Evolutionary conservation across 345 rosid species (phyloP), one percentile per base, ranked within the genome.

Genomic region (Iberis pinnata): DNA sequence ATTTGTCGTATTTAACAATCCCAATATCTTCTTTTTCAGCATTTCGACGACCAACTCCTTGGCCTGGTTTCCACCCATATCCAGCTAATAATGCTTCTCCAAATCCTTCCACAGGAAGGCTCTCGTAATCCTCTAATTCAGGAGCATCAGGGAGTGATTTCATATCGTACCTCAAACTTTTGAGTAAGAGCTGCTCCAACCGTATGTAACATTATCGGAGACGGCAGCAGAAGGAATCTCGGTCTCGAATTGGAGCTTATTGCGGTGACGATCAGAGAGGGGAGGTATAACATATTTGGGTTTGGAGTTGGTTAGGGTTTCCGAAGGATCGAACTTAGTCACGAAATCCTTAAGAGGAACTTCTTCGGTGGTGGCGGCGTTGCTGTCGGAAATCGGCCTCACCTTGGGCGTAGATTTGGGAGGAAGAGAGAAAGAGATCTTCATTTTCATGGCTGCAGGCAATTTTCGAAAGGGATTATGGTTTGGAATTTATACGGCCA

Each of bases 31-130:
- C 80, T 61, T 81, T 81, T n/a, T n/a, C n/a, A 12, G 79, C 64
- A 1, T 77, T 86, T n/a, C n/a, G n/a, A 17, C 50, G 76, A 22
- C 97, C 95, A 22, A 89, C 71, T 3, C 95, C 95, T 24, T 67
- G 64, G 2, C 98, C 94, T 47, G 88, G 90, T 7, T 67, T 60
- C 96, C 96, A 90, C 1, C 98, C 98, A 38, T 87, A 87, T 0
- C 96, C 98, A 57, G 79, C 77, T 12, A 90, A 78, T 69, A 84
- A 49, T 0, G 96, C 87, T 17, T 74, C 78, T 0, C 82, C 94
- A 29, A 76, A 90, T 1, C 68, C 90, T 59, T 87, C 96, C 1
- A 90, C 90, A 0, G 98, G 84, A 61, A 82, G 68, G 19, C 79
- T 88, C 25, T 72, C 78, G 58, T 70, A 78, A 53, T 83, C 95